A percentile compares a stretch with the other conserved stretches of the same genome.
These are phyloP conservation scores for Tolypocladium tundrense DNA, from an alignment of 2,329 filamentous ascomycete genomes.

Conservation along the genomic window DNA sequence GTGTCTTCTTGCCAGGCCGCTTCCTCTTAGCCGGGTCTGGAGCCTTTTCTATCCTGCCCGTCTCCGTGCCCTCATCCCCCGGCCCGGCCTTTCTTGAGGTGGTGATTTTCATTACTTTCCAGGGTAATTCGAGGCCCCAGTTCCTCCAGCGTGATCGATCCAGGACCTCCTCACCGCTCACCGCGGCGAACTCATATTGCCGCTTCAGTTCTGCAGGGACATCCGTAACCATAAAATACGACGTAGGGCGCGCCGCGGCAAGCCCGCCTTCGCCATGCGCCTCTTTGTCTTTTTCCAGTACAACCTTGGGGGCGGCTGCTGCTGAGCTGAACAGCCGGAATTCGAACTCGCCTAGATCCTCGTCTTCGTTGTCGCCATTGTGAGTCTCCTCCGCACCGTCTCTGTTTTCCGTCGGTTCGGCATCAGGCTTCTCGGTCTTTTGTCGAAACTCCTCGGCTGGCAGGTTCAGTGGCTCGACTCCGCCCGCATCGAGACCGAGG, in stretches of 20 bases:
- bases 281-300: slow-evolving; percentile 35
- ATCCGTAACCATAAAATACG: slow-evolving; percentile 37
- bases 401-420: neutral
- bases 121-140: slow-evolving; percentile 52
- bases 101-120: slow-evolving; percentile 40
- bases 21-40: slow-evolving; percentile 20
- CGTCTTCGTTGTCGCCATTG: slow-evolving; percentile 14
- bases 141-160: slow-evolving; percentile 29
- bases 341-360: slow-evolving; percentile 33
- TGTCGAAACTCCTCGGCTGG: neutral
- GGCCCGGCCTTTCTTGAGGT: slow-evolving; percentile 12
- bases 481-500: slow-evolving; percentile 26
- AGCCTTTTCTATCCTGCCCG: neutral
- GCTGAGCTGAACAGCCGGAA: slow-evolving; percentile 48
- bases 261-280: slow-evolving; percentile 25
- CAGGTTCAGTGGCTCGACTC: neutral
- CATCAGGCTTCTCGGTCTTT: neutral
- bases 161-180: slow-evolving; percentile 42
- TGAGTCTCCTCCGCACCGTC: neutral
- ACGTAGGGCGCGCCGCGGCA: slow-evolving; percentile 26
- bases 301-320: slow-evolving; percentile 34
- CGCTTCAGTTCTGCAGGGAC: slow-evolving; percentile 24
- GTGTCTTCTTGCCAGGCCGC: slow-evolving; percentile 47
- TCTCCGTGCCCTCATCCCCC: slow-evolving; percentile 2
- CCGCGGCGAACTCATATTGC: slow-evolving; percentile 34